Base-by-base conservation (phyloP, 768 basidiomycete species). In the Phanerochaete carnosa region DNA sequence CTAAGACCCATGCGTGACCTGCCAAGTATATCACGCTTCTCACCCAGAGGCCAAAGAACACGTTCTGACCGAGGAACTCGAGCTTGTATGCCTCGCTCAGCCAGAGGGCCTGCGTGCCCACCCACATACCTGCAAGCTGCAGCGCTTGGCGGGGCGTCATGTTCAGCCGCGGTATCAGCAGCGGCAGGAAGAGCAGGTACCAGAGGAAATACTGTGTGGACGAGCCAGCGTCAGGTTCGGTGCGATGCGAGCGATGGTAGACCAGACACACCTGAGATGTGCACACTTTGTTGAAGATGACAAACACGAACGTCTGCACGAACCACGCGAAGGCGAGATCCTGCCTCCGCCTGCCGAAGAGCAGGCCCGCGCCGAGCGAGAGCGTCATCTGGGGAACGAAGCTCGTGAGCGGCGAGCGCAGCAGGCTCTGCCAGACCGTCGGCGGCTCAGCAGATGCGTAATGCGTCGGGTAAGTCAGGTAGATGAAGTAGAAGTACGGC, bases 201-300 rank as follows among this genome's bases (percentile, higher is more conserved):
- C 97, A 99, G 39, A 96, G 79, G 75, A 98, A 99, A 73, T 99
- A 99, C 91, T 98, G 29, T 15, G 29, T 19, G 8, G 74, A 15
- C 8, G 7, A 15, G 23, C 6, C 35, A 45, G 50, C 22, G 30
- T 5, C 3, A 15, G 13, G 3, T 45, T 6, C 52, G 22, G 11
- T 12, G 43, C 33, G 53, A 46, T 33, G 52, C 37, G 59, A 43
- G 19, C 15, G 45, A 28, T 3, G 30, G n/a, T 15, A 9, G n/a
- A 46, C 45, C 8, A 25, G 12, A 71, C 79, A 64, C 65, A 92
- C 94, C 80, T 96, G 94, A 0, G 95, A 97, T 0, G 97, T 99
- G 82, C 95, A 97, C 54, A 99, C 97, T 73, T 96, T 95, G 73
- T 98, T 99, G 78, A 98, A 96, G 8, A 94, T 75, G n/a, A 98